Evolutionary conservation across 345 rosid genomes (phyloP).

Genomic region (Populus nigra): DNA sequence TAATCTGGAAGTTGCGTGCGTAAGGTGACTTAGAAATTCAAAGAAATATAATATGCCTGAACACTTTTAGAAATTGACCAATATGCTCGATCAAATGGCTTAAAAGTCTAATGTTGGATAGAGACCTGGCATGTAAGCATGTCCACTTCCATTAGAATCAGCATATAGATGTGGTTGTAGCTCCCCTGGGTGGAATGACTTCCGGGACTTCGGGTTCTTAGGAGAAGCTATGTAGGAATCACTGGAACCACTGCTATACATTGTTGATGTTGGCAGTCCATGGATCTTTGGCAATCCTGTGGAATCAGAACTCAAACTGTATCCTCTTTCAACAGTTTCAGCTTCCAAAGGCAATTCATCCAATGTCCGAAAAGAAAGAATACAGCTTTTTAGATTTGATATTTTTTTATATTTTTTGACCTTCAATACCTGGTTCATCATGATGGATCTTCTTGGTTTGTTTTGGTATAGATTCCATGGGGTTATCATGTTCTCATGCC

Average conservation of each 20-base stretch:
- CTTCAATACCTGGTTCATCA: no score
- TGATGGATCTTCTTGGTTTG: no score
- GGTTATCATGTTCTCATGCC: no score
- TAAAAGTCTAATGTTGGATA: slow-evolving; percentile 45
- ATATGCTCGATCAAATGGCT: slow-evolving; percentile 9
- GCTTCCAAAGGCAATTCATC: slow-evolving; percentile 94
- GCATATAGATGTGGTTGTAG: slow-evolving; percentile 56
- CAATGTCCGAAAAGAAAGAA: slow-evolving; percentile 51
- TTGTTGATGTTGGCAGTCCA: no score
- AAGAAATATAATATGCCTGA: slow-evolving; percentile 13
- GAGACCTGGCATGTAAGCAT: slow-evolving; percentile 40
- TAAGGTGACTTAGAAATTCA: slow-evolving; percentile 6
- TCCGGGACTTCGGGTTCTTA: no score
- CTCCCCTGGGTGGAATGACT: no score
- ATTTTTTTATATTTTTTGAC: no score
- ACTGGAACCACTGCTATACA: no score
- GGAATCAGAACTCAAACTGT: slow-evolving; percentile 56
- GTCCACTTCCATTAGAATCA: slow-evolving; percentile 65
- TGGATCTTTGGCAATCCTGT: slow-evolving; percentile 77
- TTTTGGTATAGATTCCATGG: no score
- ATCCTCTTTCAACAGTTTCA: slow-evolving; percentile 83
- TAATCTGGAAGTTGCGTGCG: slow-evolving; percentile 5
- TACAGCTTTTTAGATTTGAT: no score
- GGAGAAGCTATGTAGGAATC: no score
- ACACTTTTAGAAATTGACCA: no score